Base-by-base conservation (phyloP, 2,329 filamentous ascomycete species). In the Lachnellula arida region DNA sequence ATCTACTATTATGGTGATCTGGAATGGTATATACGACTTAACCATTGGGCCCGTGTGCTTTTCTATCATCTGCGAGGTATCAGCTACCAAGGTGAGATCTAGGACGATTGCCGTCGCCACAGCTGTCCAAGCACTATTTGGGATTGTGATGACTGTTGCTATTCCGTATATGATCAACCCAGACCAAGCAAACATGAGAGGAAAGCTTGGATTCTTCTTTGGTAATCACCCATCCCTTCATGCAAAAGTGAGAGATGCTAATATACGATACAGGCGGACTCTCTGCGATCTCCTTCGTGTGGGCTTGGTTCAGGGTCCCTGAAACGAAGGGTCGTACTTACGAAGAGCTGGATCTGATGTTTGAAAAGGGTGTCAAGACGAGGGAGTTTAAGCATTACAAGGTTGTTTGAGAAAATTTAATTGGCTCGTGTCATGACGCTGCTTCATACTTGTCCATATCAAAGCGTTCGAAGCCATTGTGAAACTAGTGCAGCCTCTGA, bases 341-440 rank as follows among this genome's bases (percentile, higher is more conserved):
- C 50, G 75, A 75, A 55, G 76, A 79, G 67, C 70, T 79, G 9
- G 76, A 78, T 60, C 61, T 72, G 5, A 63, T 80, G 63, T 79
- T 79, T 63, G 71, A 72, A 19, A 60, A 55, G n/a, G 64, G 61
- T 15, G 64, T 70, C 9, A 59, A 63, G 37, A 68, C 70, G 11
- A 66, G 70, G 48, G 66, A 70, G 9, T 74, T 69, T 37, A 62
- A 64, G 48, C 46, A 62, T 37, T 67, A 63, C 40, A 65, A 60
- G 35, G 55, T 65, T 25, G 42, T 22, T 23, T 22, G 12, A 22
- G 42, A 3, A 32, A 4, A 32, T 32, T 11, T 32, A 32, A 12
- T 32, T 32, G 9, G 28, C 28, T 9, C 9, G 28, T 32, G 8
- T 32, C 9, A 32, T 11, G 28, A 32, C 28, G 28, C 28, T 9